Percentiles rank a stretch among this genome's conserved stretches.
Evolutionary conservation across 2,329 filamentous ascomycete genomes (phyloP).

Genomic region (Nemania diffusa): DNA sequence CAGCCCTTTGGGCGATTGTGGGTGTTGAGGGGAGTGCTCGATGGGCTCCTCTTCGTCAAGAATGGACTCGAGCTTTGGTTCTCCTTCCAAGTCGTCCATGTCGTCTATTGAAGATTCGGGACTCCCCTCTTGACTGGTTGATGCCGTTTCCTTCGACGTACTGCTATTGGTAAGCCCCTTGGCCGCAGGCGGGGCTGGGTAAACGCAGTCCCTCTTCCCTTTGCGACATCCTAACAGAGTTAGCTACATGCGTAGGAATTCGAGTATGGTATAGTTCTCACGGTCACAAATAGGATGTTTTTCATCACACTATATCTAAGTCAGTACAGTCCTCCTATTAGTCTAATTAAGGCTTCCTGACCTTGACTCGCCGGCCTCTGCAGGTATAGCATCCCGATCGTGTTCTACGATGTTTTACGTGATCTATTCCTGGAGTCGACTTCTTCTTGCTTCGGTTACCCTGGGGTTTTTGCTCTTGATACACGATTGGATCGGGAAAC

Average conservation of each 20-base stretch:
- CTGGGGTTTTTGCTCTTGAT: constrained; percentile 59
- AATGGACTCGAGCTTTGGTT: constrained; percentile 62
- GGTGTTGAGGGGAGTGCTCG: constrained; percentile 45
- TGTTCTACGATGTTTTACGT: constrained; percentile 92
- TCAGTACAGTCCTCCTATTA: constrained; percentile 39
- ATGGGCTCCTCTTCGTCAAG: constrained; percentile 63
- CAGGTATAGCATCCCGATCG: constrained; percentile 95
- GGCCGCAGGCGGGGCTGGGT: constrained; percentile 74
- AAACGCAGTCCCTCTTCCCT: constrained; percentile 88
- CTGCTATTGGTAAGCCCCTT: constrained; percentile 52
- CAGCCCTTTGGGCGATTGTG: constrained; percentile 40
- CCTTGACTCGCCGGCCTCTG: constrained; percentile 85
- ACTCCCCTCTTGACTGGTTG: constrained; percentile 56
- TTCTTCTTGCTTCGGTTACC: constrained; percentile 60
- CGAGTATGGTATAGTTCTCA: constrained; percentile 52
- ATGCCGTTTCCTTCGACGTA: constrained; percentile 53
- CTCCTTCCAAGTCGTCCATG: constrained; percentile 58
- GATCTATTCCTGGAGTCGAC: constrained; percentile 66
- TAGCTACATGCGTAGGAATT: constrained; percentile 37
- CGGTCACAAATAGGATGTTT: constrained; percentile 85
- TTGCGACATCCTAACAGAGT: constrained; percentile 80
- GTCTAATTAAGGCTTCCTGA: constrained; percentile 48
- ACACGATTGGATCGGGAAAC: constrained; percentile 61
- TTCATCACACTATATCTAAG: constrained; percentile 82
- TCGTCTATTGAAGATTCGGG: constrained; percentile 66